Conservation (phyloP, 441 rosid genomes). For the Kokia cookei region DNA sequence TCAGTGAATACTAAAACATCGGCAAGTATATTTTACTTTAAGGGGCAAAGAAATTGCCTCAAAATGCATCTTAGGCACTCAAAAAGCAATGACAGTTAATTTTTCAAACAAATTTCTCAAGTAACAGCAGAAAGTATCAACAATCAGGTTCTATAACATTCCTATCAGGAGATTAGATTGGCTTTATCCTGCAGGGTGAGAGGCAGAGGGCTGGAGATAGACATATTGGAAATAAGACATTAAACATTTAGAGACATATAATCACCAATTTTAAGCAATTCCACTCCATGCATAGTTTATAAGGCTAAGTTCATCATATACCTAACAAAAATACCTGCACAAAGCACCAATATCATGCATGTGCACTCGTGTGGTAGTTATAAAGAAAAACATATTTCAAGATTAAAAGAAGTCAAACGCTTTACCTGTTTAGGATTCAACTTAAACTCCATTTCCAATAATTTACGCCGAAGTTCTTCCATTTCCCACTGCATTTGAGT, state of each 20-base stretch:
- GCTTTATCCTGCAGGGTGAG: not conserved
- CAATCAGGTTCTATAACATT: not conserved
- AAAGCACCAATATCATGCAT: not conserved
- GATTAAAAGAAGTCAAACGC: not conserved
- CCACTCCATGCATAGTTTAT: not conserved
- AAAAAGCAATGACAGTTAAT: not conserved
- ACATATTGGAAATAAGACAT: not conserved
- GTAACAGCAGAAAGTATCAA: not conserved
- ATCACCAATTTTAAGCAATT: not conserved
- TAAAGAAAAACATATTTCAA: not conserved
- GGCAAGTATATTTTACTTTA: not conserved
- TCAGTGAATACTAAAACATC: not conserved
- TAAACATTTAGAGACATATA: not conserved
- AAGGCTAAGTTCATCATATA: not conserved
- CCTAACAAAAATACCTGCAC: not conserved
- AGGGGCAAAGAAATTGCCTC: not conserved
- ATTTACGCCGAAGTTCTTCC: slow-evolving; percentile 81
- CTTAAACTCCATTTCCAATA: slow-evolving; percentile 82
- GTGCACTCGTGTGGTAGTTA: not conserved
- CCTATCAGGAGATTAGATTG: not conserved
- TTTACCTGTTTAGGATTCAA: slow-evolving; percentile 72
- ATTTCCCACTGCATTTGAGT: slow-evolving; percentile 99
- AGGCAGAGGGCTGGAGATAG: not conserved
- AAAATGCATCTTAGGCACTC: not conserved
- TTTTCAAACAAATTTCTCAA: not conserved